Evolutionary conservation across 306 rosid species (phyloP).

Genomic region (Delonix regia): DNA sequence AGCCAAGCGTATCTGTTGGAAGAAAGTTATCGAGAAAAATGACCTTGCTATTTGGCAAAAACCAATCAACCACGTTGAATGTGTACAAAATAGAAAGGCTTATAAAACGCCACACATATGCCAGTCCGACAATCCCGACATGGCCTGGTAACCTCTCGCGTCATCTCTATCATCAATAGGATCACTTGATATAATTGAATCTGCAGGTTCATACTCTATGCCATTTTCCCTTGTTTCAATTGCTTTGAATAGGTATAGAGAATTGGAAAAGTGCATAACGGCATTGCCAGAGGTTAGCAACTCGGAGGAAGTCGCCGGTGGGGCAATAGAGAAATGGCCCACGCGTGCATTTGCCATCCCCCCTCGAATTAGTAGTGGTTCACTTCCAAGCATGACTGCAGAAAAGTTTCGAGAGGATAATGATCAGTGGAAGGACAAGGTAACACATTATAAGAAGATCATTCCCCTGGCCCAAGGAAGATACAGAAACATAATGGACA

Average conservation of each 20-base stretch:
- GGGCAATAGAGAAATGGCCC: conserved; percentile 89
- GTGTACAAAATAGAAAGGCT: conserved; percentile 55
- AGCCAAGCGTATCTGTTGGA: conserved; percentile 81
- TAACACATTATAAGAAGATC: conserved; percentile 62
- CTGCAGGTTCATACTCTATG: no score
- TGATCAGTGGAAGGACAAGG: conserved; percentile 70
- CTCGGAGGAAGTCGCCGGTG: conserved; percentile 70
- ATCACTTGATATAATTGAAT: background rate
- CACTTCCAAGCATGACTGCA: conserved; percentile 54
- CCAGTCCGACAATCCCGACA: conserved; percentile 78
- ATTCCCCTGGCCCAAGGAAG: conserved; percentile 65
- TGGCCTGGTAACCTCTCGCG: conserved; percentile 61
- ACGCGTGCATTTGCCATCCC: conserved; percentile 76
- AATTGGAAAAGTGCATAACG: conserved; percentile 85
- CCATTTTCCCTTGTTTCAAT: background rate
- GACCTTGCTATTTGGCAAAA: conserved; percentile 91
- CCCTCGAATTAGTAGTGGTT: conserved; percentile 77
- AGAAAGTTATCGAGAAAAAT: conserved; percentile 68
- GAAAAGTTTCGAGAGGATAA: conserved; percentile 70
- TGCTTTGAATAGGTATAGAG: conserved; percentile 61
- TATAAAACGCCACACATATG: conserved; percentile 75
- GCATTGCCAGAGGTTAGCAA: conserved; percentile 72
- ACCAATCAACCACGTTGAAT: conserved; percentile 81
- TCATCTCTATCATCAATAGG: conserved; percentile 1
- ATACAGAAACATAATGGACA: conserved; percentile 83